A percentile compares a stretch with the other conserved stretches of the same genome.
These are phyloP conservation scores for Xylariales sp. DNA, from an alignment of 2,329 filamentous ascomycete genomes.

Conservation along the genomic window DNA sequence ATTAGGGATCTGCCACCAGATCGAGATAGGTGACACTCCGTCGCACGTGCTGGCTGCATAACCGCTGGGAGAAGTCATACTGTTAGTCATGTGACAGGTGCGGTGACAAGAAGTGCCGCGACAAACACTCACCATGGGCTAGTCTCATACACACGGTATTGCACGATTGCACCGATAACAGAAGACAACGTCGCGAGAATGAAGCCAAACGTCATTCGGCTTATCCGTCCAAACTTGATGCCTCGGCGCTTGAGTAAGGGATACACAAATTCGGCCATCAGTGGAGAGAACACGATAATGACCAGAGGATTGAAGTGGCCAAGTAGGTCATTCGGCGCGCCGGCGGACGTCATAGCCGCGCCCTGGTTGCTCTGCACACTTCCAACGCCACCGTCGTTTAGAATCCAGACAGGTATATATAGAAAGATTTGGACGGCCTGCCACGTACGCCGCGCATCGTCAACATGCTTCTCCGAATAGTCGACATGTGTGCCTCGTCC, in stretches of 20 bases:
- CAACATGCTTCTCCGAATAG: constrained; percentile 36
- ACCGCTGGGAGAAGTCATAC: constrained; percentile 23
- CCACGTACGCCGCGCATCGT: constrained; percentile 54
- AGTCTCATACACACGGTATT: constrained; percentile 54
- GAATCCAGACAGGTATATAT: constrained; percentile 17
- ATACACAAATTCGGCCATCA: constrained; percentile 52
- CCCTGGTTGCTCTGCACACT: constrained; percentile 17
- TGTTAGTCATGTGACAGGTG: background rate
- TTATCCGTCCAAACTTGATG: constrained; percentile 55
- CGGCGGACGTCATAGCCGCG: constrained; percentile 40
- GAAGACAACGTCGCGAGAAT: constrained; percentile 43
- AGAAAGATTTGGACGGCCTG: constrained; percentile 37
- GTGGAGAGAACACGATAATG: constrained; percentile 52
- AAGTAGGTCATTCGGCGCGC: constrained; percentile 57
- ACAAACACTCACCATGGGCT: constrained; percentile 38
- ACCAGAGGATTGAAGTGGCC: constrained; percentile 55
- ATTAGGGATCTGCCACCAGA: constrained; percentile 47
- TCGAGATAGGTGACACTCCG: constrained; percentile 37
- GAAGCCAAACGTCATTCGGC: constrained; percentile 55
- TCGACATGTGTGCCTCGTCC: background rate
- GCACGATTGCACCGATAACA: constrained; percentile 50
- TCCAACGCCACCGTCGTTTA: constrained; percentile 8
- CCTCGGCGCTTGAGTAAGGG: constrained; percentile 45
- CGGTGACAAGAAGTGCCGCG: background rate
- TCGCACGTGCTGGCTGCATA: constrained; percentile 38